phyloP scores from a whole-genome alignment of 331 rosid species.

The Quercus lobata region DNA sequence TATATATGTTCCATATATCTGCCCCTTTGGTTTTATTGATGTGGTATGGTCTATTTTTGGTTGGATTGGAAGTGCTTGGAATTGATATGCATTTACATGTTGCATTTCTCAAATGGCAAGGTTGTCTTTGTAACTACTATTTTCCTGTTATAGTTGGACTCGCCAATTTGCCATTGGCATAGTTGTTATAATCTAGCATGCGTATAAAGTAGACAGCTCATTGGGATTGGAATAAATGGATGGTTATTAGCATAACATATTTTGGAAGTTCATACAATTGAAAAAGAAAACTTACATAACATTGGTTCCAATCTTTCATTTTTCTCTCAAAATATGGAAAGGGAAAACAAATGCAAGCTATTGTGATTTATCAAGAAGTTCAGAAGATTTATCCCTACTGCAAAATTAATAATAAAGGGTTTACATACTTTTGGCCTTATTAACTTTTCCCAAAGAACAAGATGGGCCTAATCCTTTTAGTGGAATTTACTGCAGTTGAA shows the following conservation, averaged over 20 bases:
- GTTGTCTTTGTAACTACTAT: background rate
- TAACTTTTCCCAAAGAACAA: constrained; percentile 1
- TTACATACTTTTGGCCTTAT: background rate
- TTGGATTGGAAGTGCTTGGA: background rate
- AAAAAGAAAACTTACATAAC: background rate
- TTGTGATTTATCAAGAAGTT: background rate
- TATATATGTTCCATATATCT: background rate
- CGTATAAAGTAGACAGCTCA: background rate
- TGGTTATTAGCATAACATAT: background rate
- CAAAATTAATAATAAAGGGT: background rate
- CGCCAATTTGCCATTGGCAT: background rate
- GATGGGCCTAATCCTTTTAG: constrained; percentile 1
- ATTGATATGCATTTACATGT: background rate
- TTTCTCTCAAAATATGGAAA: background rate
- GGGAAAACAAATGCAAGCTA: background rate
- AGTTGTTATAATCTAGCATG: background rate
- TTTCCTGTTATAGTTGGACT: background rate
- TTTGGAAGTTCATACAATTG: background rate
- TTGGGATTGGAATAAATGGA: background rate
- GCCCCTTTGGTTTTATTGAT: background rate
- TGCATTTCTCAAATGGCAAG: background rate
- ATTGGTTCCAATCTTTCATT: background rate
- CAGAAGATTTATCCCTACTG: background rate
- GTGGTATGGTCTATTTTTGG: background rate
- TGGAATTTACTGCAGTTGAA: background rate